phyloP scores from a whole-genome alignment of 345 rosid genomes.

The Linum tenue region DNA sequence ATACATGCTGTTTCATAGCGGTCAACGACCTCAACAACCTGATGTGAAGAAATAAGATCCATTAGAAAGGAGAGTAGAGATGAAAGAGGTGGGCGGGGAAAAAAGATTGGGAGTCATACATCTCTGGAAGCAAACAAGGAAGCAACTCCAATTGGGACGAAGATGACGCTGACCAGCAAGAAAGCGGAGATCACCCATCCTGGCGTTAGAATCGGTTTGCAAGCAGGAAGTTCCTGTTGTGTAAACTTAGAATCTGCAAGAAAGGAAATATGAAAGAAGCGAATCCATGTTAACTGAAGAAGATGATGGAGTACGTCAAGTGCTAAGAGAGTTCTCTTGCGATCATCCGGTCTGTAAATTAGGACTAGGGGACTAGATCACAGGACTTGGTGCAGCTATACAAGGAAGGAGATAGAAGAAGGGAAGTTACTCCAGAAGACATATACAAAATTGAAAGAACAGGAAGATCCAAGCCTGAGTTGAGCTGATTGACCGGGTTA shows the following conservation, averaged over 20 bases:
- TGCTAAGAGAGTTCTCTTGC: not conserved
- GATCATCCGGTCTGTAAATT: not conserved
- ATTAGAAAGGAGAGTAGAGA: constrained; percentile 8
- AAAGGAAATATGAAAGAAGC: not conserved
- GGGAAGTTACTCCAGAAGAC: not conserved
- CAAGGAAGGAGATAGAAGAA: too few species aligned
- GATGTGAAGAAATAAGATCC: constrained; percentile 14
- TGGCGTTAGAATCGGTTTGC: constrained; percentile 97
- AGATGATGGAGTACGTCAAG: not conserved
- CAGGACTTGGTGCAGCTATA: not conserved
- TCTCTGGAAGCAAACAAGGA: constrained; percentile 80
- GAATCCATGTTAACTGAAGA: not conserved
- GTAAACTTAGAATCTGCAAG: constrained; percentile 82
- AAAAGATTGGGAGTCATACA: constrained; percentile 25
- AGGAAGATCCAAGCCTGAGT: not conserved
- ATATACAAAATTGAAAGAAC: too few species aligned
- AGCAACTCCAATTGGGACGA: constrained; percentile 92
- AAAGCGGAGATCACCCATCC: constrained; percentile 88
- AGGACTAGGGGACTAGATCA: not conserved
- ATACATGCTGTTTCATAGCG: constrained; percentile 67
- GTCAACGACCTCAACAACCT: constrained; percentile 89
- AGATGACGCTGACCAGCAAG: constrained; percentile 80
- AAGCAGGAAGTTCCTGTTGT: constrained; percentile 97
- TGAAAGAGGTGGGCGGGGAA: constrained; percentile 2
- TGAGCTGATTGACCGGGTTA: not conserved